Evolutionary conservation across 495 filamentous ascomycete species (phyloP).

Genomic region (Chlorociboria aeruginascens): DNA sequence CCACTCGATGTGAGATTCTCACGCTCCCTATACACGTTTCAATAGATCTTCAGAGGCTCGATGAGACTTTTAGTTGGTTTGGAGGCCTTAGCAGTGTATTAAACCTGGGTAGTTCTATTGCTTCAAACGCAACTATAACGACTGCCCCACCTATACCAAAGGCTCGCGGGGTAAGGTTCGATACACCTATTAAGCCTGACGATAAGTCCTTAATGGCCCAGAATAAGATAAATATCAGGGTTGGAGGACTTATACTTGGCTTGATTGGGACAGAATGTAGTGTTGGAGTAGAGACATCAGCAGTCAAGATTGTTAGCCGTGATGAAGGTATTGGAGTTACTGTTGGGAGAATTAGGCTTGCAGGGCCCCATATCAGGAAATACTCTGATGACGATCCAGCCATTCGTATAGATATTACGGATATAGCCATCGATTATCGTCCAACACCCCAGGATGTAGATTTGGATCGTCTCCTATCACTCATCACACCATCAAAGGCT

Average conservation of each 20-base stretch:
- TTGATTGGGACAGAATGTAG: slow-evolving; percentile 66
- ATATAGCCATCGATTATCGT: slow-evolving; percentile 64
- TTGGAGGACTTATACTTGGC: slow-evolving; percentile 64
- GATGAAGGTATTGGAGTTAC: slow-evolving; percentile 55
- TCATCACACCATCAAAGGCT: slow-evolving; percentile 85
- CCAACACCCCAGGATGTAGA: slow-evolving; percentile 64
- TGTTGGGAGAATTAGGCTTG: slow-evolving; percentile 62
- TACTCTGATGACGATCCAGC: slow-evolving; percentile 37
- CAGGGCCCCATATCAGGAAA: slow-evolving; percentile 48
- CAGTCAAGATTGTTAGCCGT: slow-evolving; percentile 66
- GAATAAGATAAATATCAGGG: slow-evolving; percentile 59
- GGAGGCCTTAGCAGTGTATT: slow-evolving; percentile 88
- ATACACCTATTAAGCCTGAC: slow-evolving; percentile 36
- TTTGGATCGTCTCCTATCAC: slow-evolving; percentile 64
- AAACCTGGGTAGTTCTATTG: slow-evolving; percentile 74
- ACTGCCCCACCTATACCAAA: slow-evolving; percentile 26
- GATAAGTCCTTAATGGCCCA: slow-evolving; percentile 32
- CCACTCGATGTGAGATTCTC: slow-evolving; percentile 53
- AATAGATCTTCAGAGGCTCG: slow-evolving; percentile 68
- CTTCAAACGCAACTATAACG: slow-evolving; percentile 51
- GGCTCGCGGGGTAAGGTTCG: slow-evolving; percentile 63
- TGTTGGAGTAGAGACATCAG: slow-evolving; percentile 60
- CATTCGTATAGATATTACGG: slow-evolving; percentile 36
- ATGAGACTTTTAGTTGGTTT: slow-evolving; percentile 79
- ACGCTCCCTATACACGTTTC: slow-evolving; percentile 69